Base-by-base conservation (phyloP, 1,284 basidiomycete genomes). In the Stereum hirsutum region DNA sequence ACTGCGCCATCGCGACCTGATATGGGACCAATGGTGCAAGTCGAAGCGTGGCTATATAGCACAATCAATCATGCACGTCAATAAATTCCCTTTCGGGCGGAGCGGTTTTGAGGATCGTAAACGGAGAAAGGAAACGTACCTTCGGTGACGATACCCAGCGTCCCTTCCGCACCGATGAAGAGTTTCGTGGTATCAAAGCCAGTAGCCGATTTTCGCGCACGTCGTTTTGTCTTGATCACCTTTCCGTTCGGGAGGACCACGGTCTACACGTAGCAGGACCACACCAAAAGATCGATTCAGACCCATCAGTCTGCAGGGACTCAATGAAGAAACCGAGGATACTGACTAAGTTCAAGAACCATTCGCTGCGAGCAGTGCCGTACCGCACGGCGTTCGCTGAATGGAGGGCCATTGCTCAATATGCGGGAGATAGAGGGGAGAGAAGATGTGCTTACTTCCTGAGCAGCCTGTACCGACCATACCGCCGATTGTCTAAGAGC, bases 101-200 rank as follows among this genome's bases (percentile, higher is more conserved):
- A n/a, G n/a, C n/a, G n/a, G n/a, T n/a, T n/a, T n/a, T n/a, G n/a
- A n/a, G n/a, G n/a, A n/a, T n/a, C n/a, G n/a, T n/a, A n/a, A n/a
- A n/a, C n/a, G n/a, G 47, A 14, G 21, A 11, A 44, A 30, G 20
- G n/a, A 6, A 3, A n/a, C 42, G 33, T 40, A 78, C 76, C 78
- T 63, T 89, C 86, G 1, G 82, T 87, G 6, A 90, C 75, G 42
- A 90, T 80, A 2, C 88, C 88, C 33, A 90, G 62, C 0, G 86
- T 89, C 3, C 88, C 88, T 56, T 90, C 88, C 1, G 85, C 81
- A 1, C 88, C 86, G 40, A 89, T 78, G 63, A 89, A 89, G n/a
- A 89, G 62, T 52, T 86, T 84, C 7, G 83, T 86, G 3, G 78
- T 69, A 55, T 90, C 85, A 44, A 81, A 87, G 1, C 87, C 87